Evolutionary conservation across 2,329 filamentous ascomycete species (phyloP), one percentile per base, ranked within the genome.

Genomic region (Diaporthe caulivora): DNA sequence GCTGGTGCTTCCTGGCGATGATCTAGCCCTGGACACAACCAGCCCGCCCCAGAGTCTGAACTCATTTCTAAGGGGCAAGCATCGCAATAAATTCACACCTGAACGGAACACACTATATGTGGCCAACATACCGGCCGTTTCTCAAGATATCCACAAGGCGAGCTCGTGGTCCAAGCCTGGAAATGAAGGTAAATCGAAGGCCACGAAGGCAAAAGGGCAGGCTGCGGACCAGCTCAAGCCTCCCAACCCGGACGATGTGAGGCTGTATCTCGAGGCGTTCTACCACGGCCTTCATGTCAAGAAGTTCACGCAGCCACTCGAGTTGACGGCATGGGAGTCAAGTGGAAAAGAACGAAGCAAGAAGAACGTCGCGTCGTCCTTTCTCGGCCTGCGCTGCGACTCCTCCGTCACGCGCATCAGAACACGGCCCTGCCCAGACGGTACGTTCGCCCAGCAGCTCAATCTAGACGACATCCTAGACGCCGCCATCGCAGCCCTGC

Each of bases 391-490:
- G 8, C 74, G 79, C 2, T 75, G 79, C 2, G 77, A 82, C 31
- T 47, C 64, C 17, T 68, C 69, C 57, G 78, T 83, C 44, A 85
- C 87, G 4, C 85, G 88, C 0, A 87, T 93, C 65, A 85, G 89
- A 13, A 83, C 82, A 3, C 86, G 91, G 0, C 78, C 82, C 0
- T 84, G 85, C 0, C 84, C 85, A 0, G 88, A 91, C 62, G 81
- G 80, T 0, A 53, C 83, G 0, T 90, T 89, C 34, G 69, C 76
- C 1, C 81, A 81, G 17, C 90, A 92, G 77, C 79, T 93, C 3
- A 90, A 92, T 71, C 83, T 93, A 0, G 82, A 88, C 57, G 91
- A 93, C 77, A 81, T 93, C 1, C 83, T 93, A 0, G 90, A 93
- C 76, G 87, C 84, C 0, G 84, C 88, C 0, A 85, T 90, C 2